phyloP scores from a whole-genome alignment of 1,284 basidiomycete species.

The Tetrapyrgos nigripes region DNA sequence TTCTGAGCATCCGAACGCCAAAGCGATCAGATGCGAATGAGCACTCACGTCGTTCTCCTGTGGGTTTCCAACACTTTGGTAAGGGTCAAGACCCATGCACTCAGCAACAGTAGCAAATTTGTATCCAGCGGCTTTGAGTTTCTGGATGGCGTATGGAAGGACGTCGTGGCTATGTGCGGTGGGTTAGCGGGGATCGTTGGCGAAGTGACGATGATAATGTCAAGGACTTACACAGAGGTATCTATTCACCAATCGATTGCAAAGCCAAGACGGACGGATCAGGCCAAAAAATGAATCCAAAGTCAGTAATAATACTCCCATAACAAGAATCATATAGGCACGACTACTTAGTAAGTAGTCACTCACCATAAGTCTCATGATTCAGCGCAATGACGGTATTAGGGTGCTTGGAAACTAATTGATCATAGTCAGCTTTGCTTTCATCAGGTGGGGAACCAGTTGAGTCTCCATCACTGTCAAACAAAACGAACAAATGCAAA shows the following conservation, averaged over 20 bases:
- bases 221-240: constrained; percentile 44
- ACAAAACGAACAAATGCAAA: no score
- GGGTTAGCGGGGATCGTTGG: no score
- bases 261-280: no score
- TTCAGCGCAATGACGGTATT: constrained; percentile 49
- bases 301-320: no score
- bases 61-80: constrained; percentile 38
- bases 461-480: constrained; percentile 45
- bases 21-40: no score
- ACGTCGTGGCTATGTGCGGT: constrained; percentile 18
- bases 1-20: no score
- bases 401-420: constrained; percentile 37
- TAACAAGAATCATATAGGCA: no score
- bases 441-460: constrained; percentile 37
- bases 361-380: constrained; percentile 46
- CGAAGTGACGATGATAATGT: no score
- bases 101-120: constrained; percentile 52
- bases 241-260: constrained; percentile 24
- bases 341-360: neutral
- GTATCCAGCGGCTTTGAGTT: constrained; percentile 29
- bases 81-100: constrained; percentile 46
- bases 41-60: no score
- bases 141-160: constrained; percentile 28
- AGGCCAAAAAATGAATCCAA: no score
- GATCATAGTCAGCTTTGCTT: constrained; percentile 36